These are phyloP conservation scores for Colletotrichum neosansevieriae DNA, from an alignment of 2,329 filamentous ascomycete genomes.

Conservation along the genomic window DNA sequence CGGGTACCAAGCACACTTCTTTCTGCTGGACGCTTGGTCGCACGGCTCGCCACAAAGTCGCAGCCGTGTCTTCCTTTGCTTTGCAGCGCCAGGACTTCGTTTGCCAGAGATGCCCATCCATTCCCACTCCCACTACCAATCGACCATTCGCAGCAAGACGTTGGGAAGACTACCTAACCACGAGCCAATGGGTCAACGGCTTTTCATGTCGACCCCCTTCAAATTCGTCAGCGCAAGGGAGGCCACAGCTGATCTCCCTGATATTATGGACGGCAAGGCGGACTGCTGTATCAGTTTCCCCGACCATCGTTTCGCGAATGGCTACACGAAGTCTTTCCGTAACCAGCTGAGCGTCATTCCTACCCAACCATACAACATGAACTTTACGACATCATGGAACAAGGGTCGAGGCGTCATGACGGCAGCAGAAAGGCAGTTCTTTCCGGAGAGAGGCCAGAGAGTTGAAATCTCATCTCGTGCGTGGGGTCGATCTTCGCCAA, in stretches of 20 bases:
- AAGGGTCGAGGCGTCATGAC: constrained; percentile 54
- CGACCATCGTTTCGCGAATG: constrained; percentile 71
- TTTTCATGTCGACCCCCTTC: constrained; percentile 69
- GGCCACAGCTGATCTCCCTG: constrained; percentile 71
- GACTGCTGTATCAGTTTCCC: constrained; percentile 74
- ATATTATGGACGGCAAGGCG: constrained; percentile 70
- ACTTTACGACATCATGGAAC: constrained; percentile 60
- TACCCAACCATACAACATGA: constrained; percentile 65
- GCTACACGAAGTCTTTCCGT: constrained; percentile 55
- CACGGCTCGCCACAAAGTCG: constrained; percentile 76
- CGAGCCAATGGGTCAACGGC: constrained; percentile 67
- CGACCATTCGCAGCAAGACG: constrained; percentile 43
- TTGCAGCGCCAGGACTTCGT: constrained; percentile 74
- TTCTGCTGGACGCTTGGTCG: constrained; percentile 76
- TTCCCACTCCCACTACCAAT: constrained; percentile 72
- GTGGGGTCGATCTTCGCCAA: constrained; percentile 66
- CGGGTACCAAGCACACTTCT: constrained; percentile 80
- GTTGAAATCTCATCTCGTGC: constrained; percentile 48
- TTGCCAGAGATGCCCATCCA: constrained; percentile 68
- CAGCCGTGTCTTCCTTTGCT: constrained; percentile 76
- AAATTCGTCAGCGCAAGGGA: constrained; percentile 63
- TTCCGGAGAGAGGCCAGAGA: constrained; percentile 47
- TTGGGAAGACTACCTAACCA: constrained; percentile 73
- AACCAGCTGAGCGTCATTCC: constrained; percentile 70
- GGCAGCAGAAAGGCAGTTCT: constrained; percentile 53